Evolutionary conservation across 306 rosid genomes (phyloP).

Genomic region (Trifolium subterraneum): DNA sequence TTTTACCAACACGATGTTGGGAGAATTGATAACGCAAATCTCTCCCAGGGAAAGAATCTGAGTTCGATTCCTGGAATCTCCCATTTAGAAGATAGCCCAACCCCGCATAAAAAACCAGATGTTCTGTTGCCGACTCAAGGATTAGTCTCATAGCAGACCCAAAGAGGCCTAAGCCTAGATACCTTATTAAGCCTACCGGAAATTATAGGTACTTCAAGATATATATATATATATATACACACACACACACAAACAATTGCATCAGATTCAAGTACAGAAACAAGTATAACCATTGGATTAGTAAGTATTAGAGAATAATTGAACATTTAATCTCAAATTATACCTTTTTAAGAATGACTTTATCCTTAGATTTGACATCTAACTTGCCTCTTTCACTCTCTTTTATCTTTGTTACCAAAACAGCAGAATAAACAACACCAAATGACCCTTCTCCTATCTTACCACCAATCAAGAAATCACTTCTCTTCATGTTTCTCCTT

Average conservation of each 20-base stretch:
- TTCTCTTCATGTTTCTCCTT: constrained; percentile 68
- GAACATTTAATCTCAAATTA: not conserved
- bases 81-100: no score
- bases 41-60: no score
- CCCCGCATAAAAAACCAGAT: no score
- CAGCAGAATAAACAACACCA: constrained; percentile 88
- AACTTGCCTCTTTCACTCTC: constrained; percentile 55
- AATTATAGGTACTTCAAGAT: not conserved
- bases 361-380: constrained; percentile 66
- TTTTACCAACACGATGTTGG: no score
- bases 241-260: not conserved
- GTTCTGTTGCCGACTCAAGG: no score
- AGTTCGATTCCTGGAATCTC: no score
- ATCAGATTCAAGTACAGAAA: constrained; percentile 17
- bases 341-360: constrained; percentile 95
- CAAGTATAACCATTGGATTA: not conserved
- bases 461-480: constrained; percentile 71
- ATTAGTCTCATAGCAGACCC: no score
- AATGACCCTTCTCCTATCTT: constrained; percentile 94
- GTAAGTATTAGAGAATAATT: not conserved
- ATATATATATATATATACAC: no score
- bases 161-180: no score
- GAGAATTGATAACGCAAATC: no score
- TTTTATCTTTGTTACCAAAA: constrained; percentile 61
- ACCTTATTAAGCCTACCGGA: no score